Evolutionary conservation across 2,329 filamentous ascomycete species (phyloP).

Genomic region (Bimuria novae-zelandiae): DNA sequence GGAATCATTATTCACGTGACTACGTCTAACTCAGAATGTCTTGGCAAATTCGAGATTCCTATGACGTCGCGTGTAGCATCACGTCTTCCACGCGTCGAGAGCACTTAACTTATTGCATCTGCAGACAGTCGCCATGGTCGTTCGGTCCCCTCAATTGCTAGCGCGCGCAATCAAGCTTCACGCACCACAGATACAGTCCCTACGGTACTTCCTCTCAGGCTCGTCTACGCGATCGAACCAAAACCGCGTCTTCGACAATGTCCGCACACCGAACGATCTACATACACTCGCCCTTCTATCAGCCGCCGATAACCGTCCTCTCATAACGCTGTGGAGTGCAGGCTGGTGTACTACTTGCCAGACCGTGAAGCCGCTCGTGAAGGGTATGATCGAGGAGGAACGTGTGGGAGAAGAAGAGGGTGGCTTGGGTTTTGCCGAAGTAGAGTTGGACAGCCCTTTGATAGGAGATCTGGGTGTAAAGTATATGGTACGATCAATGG

Average conservation of each 20-base stretch:
- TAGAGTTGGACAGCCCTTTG: constrained; percentile 53
- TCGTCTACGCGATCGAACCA: constrained; percentile 14
- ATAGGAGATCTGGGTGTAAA: constrained; percentile 49
- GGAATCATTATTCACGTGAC: no score
- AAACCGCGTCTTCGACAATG: constrained; percentile 45
- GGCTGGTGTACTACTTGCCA: constrained; percentile 54
- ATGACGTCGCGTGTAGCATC: neutral
- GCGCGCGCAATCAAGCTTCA: constrained; percentile 2
- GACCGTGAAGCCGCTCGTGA: constrained; percentile 49
- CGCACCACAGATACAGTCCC: neutral
- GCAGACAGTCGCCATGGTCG: constrained; percentile 13
- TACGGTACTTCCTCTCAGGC: constrained; percentile 8
- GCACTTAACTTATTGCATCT: neutral
- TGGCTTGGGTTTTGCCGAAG: constrained; percentile 53
- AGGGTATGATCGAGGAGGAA: constrained; percentile 50
- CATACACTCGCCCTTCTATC: constrained; percentile 54
- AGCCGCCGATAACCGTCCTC: constrained; percentile 48
- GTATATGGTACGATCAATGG: constrained; percentile 40
- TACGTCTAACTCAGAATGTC: neutral
- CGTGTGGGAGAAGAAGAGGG: constrained; percentile 51
- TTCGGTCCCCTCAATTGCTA: neutral
- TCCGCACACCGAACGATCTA: constrained; percentile 54
- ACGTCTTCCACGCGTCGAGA: neutral
- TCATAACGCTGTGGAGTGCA: constrained; percentile 58
- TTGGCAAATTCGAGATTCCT: neutral